Conservation (phyloP, 1,139 yeast genomes). For the Saccharomyces pastorianus region DNA sequence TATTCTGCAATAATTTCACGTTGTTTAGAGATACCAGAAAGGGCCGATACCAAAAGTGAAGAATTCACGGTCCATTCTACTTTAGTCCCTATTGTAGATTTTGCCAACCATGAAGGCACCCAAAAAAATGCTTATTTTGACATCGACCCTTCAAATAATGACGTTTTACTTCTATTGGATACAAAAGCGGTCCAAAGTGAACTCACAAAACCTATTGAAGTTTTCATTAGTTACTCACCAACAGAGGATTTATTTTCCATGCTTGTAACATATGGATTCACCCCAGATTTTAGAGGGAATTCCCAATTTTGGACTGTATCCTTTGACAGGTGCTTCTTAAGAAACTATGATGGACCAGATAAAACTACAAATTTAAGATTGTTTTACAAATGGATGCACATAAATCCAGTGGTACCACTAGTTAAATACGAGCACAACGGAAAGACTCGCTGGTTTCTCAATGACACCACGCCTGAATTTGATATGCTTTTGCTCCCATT, state of each 20-base stretch:
- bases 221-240: slow-evolving; percentile 45
- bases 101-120: slow-evolving; percentile 49
- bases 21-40: slow-evolving; percentile 53
- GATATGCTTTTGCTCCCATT: slow-evolving; percentile 13
- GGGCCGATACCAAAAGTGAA: slow-evolving; percentile 19
- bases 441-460: slow-evolving; percentile 10
- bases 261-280: slow-evolving; percentile 51
- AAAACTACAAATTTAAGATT: slow-evolving; percentile 7
- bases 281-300: slow-evolving; percentile 17
- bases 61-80: slow-evolving; percentile 45
- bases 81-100: slow-evolving; percentile 59
- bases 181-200: slow-evolving; percentile 1
- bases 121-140: slow-evolving; percentile 51
- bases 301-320: slow-evolving; percentile 15
- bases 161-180: slow-evolving; percentile 37
- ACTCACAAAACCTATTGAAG: slow-evolving; percentile 24
- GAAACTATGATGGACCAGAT: slow-evolving; percentile 4
- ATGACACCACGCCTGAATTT: slow-evolving; percentile 12
- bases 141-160: slow-evolving; percentile 42
- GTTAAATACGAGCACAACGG: slow-evolving; percentile 5
- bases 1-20: slow-evolving; percentile 49
- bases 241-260: slow-evolving; percentile 42
- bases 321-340: slow-evolving; percentile 25
- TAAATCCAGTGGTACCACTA: slow-evolving; percentile 20
- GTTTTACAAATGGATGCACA: slow-evolving; percentile 20